These are phyloP conservation scores for Trametes elegans DNA, from an alignment of 768 basidiomycete genomes.

Conservation along the genomic window DNA sequence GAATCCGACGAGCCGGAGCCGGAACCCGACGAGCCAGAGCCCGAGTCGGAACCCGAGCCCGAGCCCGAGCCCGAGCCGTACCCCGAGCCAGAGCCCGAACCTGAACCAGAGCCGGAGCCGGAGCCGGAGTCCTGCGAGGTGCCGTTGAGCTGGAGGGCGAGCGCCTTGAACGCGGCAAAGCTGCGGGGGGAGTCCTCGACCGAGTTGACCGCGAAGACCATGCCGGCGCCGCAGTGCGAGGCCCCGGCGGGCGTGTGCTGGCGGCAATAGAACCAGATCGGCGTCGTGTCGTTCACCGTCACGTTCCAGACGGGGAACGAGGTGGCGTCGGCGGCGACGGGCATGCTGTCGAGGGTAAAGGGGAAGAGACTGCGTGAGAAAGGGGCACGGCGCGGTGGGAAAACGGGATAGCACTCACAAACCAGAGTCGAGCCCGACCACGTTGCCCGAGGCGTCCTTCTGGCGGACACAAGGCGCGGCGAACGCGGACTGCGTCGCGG, in stretches of 20 bases:
- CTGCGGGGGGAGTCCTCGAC: constrained; percentile 47
- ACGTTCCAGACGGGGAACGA: constrained; percentile 54
- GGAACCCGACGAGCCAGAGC: neutral
- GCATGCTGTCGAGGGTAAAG: constrained; percentile 26
- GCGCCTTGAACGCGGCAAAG: constrained; percentile 55
- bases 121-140: constrained; percentile 31
- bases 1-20: neutral
- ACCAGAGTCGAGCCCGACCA: constrained; percentile 53
- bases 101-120: neutral
- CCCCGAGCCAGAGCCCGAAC: too few species aligned
- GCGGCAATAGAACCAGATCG: constrained; percentile 58
- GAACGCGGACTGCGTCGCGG: constrained; percentile 62
- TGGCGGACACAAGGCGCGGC: constrained; percentile 53
- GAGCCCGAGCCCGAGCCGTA: constrained; percentile 33
- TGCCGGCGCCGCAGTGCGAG: constrained; percentile 37
- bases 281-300: constrained; percentile 56
- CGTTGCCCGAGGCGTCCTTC: constrained; percentile 33
- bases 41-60: neutral
- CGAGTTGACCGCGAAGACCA: constrained; percentile 54
- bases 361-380: neutral
- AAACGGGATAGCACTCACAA: constrained; percentile 40
- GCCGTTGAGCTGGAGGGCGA: constrained; percentile 55
- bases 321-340: constrained; percentile 43
- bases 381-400: neutral
- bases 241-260: constrained; percentile 31